Conservation (phyloP, 169 alveolate genomes). For the Toxoplasma gondii region DNA sequence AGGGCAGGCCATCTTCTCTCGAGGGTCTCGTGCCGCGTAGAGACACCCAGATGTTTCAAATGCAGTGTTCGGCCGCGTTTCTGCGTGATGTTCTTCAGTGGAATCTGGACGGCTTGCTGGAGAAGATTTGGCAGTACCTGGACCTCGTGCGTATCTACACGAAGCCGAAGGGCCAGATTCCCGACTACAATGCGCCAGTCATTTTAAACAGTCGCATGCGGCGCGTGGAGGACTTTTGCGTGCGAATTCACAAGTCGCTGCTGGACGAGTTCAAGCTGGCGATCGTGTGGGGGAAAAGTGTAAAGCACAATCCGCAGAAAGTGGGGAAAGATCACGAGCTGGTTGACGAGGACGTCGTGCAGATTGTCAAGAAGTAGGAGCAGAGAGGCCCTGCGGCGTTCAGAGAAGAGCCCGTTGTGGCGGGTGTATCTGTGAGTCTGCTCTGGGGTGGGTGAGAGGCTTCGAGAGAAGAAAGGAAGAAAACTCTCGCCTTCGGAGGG, state of each 20-base stretch:
- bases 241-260: constrained; percentile 77
- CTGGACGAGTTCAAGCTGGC: constrained; percentile 93
- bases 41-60: no score
- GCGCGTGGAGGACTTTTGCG: constrained; percentile 84
- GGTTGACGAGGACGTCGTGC: constrained; percentile 84
- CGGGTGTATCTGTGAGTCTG: not conserved
- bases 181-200: constrained; percentile 66
- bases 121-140: constrained; percentile 96
- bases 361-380: constrained; percentile 73
- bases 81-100: constrained; percentile 67
- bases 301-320: constrained; percentile 96
- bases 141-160: constrained; percentile 97
- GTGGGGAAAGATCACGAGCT: constrained; percentile 90
- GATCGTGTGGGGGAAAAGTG: constrained; percentile 98
- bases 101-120: constrained; percentile 95
- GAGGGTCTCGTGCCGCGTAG: no score
- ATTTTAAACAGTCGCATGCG: constrained; percentile 47
- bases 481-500: not conserved
- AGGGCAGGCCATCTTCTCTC: no score
- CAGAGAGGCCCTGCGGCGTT: not conserved
- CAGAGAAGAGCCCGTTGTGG: not conserved
- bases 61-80: not conserved
- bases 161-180: constrained; percentile 90
- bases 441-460: not conserved
- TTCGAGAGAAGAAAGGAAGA: not conserved